Evolutionary conservation across 371 early-diverging fungal genomes (phyloP).

Genomic region (Mucor saturninus): DNA sequence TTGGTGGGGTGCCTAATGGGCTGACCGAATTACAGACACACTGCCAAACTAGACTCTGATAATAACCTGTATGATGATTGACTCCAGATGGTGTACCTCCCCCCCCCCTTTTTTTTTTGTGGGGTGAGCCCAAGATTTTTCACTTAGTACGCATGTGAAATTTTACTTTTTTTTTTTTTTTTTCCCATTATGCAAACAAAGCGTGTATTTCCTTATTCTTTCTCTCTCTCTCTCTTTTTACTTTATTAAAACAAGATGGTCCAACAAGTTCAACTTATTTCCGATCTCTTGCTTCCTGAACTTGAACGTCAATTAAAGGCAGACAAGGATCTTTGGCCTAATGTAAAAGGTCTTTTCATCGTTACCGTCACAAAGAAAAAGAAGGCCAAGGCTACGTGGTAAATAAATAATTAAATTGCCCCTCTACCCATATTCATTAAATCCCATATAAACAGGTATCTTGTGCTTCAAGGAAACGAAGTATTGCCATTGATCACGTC

Average conservation of each 20-base stretch:
- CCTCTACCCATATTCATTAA: not conserved
- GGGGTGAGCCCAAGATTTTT: not conserved
- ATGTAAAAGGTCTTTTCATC: conserved; percentile 49
- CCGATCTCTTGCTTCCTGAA: conserved; percentile 47
- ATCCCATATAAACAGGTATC: conserved; percentile 33
- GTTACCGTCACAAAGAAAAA: conserved; percentile 44
- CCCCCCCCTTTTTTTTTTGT: not conserved
- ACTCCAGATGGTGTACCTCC: conserved; percentile 1
- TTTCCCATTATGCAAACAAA: conserved; percentile 8
- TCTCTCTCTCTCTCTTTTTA: not conserved
- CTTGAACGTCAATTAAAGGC: conserved; percentile 46
- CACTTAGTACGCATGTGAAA: conserved; percentile 5
- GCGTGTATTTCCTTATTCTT: conserved; percentile 1
- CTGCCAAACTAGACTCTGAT: too few species aligned
- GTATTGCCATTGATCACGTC: conserved; percentile 41
- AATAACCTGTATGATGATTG: too few species aligned
- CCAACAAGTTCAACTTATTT: conserved; percentile 17
- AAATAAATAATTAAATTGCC: conserved; percentile 1
- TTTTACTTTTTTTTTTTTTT: not conserved
- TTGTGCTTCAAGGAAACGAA: conserved; percentile 46
- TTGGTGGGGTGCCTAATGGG: too few species aligned
- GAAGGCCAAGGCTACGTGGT: conserved; percentile 47
- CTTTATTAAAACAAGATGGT: conserved; percentile 6
- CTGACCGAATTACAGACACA: too few species aligned
- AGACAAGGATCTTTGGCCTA: conserved; percentile 48